Percentiles rank a stretch among this genome's conserved stretches.
Conservation (phyloP, 192 early-diverging fungal species). For the Cladochytrium replicatum region DNA sequence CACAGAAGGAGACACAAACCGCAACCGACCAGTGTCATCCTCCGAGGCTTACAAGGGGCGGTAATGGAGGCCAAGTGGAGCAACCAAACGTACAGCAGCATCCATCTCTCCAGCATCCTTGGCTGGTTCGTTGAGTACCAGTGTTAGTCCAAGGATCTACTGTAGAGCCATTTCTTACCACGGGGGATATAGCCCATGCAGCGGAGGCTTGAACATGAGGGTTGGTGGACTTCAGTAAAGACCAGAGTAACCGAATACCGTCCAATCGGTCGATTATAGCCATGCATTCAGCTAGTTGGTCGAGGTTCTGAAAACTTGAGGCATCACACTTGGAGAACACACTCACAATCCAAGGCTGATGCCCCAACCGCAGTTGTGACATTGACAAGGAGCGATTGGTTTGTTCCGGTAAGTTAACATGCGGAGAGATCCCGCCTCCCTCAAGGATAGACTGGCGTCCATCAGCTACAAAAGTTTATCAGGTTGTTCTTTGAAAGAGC, state of each 20-base stretch:
- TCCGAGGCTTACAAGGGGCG: too few relatives aligned
- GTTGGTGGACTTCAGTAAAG: slow-evolving; percentile 49
- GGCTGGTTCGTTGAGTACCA: too few relatives aligned
- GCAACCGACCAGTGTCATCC: too few relatives aligned
- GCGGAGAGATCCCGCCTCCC: slow-evolving; percentile 47
- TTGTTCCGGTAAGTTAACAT: slow-evolving; percentile 54
- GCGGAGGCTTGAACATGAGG: slow-evolving; percentile 50
- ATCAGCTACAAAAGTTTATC: slow-evolving; percentile 30
- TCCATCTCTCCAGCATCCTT: slow-evolving; percentile 63
- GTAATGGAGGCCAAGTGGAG: too few relatives aligned
- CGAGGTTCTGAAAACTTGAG: neutral
- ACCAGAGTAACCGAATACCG: slow-evolving; percentile 54
- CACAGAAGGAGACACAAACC: too few relatives aligned
- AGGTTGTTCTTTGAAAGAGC: too few relatives aligned
- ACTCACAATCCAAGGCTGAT: slow-evolving; percentile 43
- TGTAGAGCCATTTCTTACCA: too few relatives aligned
- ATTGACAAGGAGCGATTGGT: slow-evolving; percentile 49
- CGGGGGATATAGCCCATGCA: slow-evolving; percentile 61
- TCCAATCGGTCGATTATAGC: slow-evolving; percentile 52
- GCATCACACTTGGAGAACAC: too few relatives aligned
- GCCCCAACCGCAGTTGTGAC: slow-evolving; percentile 55
- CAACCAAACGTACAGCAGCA: too few relatives aligned
- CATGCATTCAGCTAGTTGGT: slow-evolving; percentile 47
- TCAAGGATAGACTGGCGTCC: slow-evolving; percentile 46
- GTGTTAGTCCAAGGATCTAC: too few relatives aligned